phyloP scores from a whole-genome alignment of 768 basidiomycete species.

The Pisolithus tinctorius region DNA sequence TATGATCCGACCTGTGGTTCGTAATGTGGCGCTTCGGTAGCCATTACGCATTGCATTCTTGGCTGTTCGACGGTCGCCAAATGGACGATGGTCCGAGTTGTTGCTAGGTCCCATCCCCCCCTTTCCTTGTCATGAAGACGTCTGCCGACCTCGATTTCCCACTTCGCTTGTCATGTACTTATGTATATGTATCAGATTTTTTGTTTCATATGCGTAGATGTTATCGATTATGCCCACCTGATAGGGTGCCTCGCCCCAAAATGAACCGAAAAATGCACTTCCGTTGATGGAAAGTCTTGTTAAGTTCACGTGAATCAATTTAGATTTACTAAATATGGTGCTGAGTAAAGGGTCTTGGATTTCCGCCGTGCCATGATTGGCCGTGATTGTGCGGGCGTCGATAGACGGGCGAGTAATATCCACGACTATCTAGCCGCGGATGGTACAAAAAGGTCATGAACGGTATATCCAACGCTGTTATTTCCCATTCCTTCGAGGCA shows the following conservation, averaged over 20 bases:
- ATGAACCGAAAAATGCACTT: neutral
- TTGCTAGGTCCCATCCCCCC: slow-evolving; percentile 22
- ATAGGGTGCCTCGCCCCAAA: slow-evolving; percentile 5
- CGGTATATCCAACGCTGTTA: too few species aligned
- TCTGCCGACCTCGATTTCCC: slow-evolving; percentile 2
- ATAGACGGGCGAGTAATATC: too few species aligned
- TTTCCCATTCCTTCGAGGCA: too few species aligned
- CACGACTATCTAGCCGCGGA: too few species aligned
- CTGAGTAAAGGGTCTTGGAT: too few species aligned
- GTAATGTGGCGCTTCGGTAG: slow-evolving; percentile 15
- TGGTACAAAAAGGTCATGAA: too few species aligned
- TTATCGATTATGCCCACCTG: slow-evolving; percentile 10
- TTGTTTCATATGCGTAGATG: slow-evolving; percentile 13
- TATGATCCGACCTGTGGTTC: slow-evolving; percentile 3
- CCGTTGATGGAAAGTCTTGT: neutral
- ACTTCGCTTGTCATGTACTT: slow-evolving; percentile 7
- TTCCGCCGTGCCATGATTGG: too few species aligned
- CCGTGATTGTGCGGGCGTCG: too few species aligned
- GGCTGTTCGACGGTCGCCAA: neutral
- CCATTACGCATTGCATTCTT: slow-evolving; percentile 3
- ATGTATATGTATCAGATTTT: slow-evolving; percentile 8
- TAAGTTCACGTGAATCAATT: too few species aligned
- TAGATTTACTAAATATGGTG: too few species aligned
- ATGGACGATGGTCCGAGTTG: slow-evolving; percentile 8
- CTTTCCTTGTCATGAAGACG: slow-evolving; percentile 9